Evolutionary conservation across 2,329 filamentous ascomycete genomes (phyloP), one percentile per base, ranked within the genome.

Genomic region (Apiospora koreana): DNA sequence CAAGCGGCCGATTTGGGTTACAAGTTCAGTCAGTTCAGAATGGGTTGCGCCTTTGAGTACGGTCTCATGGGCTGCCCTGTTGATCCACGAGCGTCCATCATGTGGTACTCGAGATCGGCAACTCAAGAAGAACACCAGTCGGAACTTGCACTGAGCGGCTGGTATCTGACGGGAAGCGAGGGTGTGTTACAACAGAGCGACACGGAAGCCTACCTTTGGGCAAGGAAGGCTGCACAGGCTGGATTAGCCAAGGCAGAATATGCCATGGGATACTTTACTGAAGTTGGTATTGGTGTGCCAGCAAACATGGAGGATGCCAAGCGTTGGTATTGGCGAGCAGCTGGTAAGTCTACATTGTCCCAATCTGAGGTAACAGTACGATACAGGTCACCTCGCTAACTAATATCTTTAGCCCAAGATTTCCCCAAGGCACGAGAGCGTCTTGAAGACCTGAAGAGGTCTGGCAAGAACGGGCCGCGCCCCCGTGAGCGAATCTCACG

Each of bases 211-310:
- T 99, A 98, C 80, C 88, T 99, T 2, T 99, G 96, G 96, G 95
- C 96, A 14, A 87, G 95, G 28, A 98, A 98, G 82, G 95, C 96
- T 1, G 96, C 96, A 0, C 89, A 91, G 73, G 93, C 94, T 3
- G 94, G 95, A 2, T 83, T 98, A 46, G 91, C 94, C 9, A 99
- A 98, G 85, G 96, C 96, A 0, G 93, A 98, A 83, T 98, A 98
- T 82, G 96, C 95, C 0, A 97, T 99, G 93, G 96, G 96, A 0
- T 98, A 98, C 82, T 98, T 97, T 79, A 97, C 94, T 0, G 96
- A 99, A 81, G 92, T 96, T 66, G 96, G 96, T 16, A 98, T 99
- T 75, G 96, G 96, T 41, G 91, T 94, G 73, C 86, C 92, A 21
- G 90, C 93, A 10, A 97, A 95, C 79, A 77, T 98, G 76, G 96